These are phyloP conservation scores for Tillandsia fasciculata DNA, from an alignment of 176 grass and related monocot genomes.

Conservation along the genomic window DNA sequence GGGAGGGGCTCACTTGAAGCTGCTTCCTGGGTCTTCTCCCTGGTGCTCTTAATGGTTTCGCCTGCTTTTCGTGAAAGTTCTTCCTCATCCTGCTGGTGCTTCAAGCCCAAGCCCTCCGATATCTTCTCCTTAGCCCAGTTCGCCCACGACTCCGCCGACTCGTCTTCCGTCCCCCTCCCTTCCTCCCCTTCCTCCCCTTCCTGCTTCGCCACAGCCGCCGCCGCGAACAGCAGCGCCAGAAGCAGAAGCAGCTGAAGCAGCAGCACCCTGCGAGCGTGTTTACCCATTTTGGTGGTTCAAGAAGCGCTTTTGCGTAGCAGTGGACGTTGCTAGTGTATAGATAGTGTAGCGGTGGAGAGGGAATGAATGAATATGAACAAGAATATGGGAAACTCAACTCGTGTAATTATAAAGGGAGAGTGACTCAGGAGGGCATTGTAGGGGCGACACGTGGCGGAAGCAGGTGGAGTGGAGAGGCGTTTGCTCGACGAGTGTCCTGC, in stretches of 20 bases:
- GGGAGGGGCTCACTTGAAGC: background rate
- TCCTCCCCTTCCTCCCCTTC: slow-evolving; percentile 11
- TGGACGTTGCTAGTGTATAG: no score
- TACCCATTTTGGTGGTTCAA: background rate
- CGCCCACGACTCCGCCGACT: slow-evolving; percentile 13
- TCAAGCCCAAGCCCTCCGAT: background rate
- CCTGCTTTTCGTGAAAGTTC: background rate
- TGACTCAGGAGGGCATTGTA: no score
- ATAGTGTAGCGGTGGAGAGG: no score
- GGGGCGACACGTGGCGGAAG: no score
- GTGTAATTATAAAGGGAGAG: no score
- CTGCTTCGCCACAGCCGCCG: background rate
- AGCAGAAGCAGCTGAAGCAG: background rate
- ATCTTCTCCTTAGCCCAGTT: background rate
- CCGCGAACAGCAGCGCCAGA: background rate
- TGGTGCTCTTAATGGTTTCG: no score
- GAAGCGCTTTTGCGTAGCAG: no score
- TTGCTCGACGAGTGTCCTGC: no score
- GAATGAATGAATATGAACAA: no score
- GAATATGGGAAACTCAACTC: no score
- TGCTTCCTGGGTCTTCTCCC: background rate
- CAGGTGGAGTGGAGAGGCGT: no score
- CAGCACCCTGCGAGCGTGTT: background rate
- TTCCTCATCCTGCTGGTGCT: background rate
- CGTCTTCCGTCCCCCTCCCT: slow-evolving; percentile 19